phyloP scores from a whole-genome alignment of 1,139 yeast species.

The Geotrichum macrosporum region DNA sequence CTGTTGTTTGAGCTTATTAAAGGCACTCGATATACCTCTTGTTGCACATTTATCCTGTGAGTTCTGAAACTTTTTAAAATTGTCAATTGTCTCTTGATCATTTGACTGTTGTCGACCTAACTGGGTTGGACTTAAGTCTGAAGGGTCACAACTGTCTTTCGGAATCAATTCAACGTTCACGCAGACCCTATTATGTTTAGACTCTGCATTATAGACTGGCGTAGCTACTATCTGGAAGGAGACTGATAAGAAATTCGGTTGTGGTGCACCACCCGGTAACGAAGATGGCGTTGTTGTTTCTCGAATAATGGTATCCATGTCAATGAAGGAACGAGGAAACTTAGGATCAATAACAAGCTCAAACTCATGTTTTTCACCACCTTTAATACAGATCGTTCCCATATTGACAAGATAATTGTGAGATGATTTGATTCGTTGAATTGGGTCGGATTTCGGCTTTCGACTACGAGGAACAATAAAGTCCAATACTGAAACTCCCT shows the following conservation, averaged over 20 bases:
- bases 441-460: neutral
- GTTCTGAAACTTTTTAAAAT: neutral
- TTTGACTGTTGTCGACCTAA: neutral
- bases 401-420: constrained; percentile 11
- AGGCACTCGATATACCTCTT: neutral
- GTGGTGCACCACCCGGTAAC: no score
- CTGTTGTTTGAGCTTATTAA: neutral
- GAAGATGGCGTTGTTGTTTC: constrained; percentile 3
- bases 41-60: neutral
- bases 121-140: neutral
- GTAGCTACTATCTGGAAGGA: constrained; percentile 10
- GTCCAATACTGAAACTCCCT: neutral
- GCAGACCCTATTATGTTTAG: constrained; percentile 6
- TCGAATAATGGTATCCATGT: constrained; percentile 14
- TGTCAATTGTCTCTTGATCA: neutral
- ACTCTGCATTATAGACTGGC: constrained; percentile 11
- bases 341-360: constrained; percentile 17
- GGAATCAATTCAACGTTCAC: constrained; percentile 7
- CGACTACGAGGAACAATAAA: neutral
- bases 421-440: neutral
- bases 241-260: constrained; percentile 1
- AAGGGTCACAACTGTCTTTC: no score
- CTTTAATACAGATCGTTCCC: constrained; percentile 12
- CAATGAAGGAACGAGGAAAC: constrained; percentile 18
- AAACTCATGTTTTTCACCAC: constrained; percentile 2